These are phyloP conservation scores for Paraphysoderma sedebokerense DNA, from an alignment of 371 early-diverging fungal genomes.

Conservation along the genomic window DNA sequence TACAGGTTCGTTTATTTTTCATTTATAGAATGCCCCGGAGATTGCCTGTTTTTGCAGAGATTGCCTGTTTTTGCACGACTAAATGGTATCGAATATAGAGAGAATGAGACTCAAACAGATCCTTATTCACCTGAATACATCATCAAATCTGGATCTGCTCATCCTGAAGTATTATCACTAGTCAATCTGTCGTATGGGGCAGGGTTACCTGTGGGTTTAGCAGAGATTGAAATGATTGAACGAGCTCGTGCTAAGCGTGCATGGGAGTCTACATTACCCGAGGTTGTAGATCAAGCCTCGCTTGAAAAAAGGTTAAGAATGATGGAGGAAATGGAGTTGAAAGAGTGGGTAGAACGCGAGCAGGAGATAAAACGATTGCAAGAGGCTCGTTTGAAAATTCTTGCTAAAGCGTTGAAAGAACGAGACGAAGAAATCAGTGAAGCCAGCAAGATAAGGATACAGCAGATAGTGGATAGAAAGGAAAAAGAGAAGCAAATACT, in stretches of 20 bases:
- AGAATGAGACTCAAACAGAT: conserved; percentile 32
- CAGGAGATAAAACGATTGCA: conserved; percentile 25
- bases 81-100: too few relatives aligned
- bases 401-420: conserved; percentile 19
- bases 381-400: conserved; percentile 18
- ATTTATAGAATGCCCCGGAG: too few relatives aligned
- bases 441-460: conserved; percentile 18
- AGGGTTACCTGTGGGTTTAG: conserved; percentile 25
- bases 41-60: too few relatives aligned
- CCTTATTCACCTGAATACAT: conserved; percentile 37
- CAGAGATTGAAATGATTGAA: conserved; percentile 38
- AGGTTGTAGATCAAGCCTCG: conserved; percentile 21
- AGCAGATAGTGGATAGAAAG: conserved; percentile 26
- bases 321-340: conserved; percentile 39
- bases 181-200: conserved; percentile 20
- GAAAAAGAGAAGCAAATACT: conserved; percentile 23
- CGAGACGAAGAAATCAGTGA: conserved; percentile 23
- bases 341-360: conserved; percentile 34
- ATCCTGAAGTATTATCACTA: conserved; percentile 29
- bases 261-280: conserved; percentile 29
- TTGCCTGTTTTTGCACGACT: too few relatives aligned
- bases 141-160: conserved; percentile 2
- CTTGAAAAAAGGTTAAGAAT: conserved; percentile 24
- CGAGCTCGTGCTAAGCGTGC: conserved; percentile 29
- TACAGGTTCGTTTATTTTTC: too few relatives aligned